Evolutionary conservation across 2,329 filamentous ascomycete genomes (phyloP), one percentile per base, ranked within the genome.

Genomic region (Aureobasidium subglaciale): DNA sequence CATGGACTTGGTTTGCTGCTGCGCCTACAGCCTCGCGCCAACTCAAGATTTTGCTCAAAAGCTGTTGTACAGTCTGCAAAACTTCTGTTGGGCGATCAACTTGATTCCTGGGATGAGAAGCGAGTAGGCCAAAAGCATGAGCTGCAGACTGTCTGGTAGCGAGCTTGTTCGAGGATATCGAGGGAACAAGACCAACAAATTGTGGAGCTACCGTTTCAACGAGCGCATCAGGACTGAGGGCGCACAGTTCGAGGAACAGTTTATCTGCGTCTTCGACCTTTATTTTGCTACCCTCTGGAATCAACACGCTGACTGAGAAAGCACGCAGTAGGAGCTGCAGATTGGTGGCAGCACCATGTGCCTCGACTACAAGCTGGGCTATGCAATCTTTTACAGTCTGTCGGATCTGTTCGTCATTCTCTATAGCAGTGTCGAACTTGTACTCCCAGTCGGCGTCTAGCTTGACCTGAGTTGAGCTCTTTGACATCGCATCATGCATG

Each of bases 391-490:
- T 79, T 55, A 90, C 77, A 5, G 77, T 77, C 24, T 78, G 70
- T 37, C 88, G 79, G 10, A 83, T 82, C 42, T 78, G 73, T 57
- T 86, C 78, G 64, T 92, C 87, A 5, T 85, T 87, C 37, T 83
- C 79, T 27, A 93, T 76, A 6, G 86, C 77, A 1, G 84, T 81
- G 61, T 91, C 87, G 2, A 97, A 75, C 61, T 87, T 86, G 42
- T 85, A 78, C 66, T 90, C 87, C 93, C 93, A 97, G 59, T 92
- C 88, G 42, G 86, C 83, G 62, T 92, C 86, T 22, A 90, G 68
- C 9, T 80, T 78, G 22, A 78, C 68, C 3, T 68, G 66, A 15
- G 63, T 58, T 13, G 77, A 70, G 1, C 68, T 65, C 11, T 73
- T 73, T 11, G 63, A 57, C 24, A 85, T 69, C 37, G 83, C 81